Evolutionary conservation across 2,329 filamentous ascomycete species (phyloP), one percentile per base, ranked within the genome.

Genomic region (Calcarisporium arbuscula): DNA sequence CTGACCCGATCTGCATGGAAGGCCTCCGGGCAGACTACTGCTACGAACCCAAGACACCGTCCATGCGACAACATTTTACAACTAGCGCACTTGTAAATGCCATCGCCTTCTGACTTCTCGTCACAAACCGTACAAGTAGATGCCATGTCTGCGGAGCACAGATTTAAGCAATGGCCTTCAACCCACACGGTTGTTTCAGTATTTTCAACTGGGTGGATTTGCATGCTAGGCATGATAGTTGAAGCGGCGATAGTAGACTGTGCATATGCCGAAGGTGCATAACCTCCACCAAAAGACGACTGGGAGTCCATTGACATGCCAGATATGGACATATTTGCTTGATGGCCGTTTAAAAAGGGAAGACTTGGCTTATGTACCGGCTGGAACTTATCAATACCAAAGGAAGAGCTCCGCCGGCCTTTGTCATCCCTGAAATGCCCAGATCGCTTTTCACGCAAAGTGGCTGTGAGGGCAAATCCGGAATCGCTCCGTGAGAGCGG

Each of bases 371-470:
- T 72, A 46, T 85, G 75, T 15, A 82, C 61, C 1, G 80, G 77
- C 23, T 71, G 72, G 46, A 80, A 73, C 55, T 79, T 80, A 47
- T 86, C 85, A 53, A 89, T 70, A 19, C 82, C 85, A 59, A 95
- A 94, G 2, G 89, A 94, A n/a, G 89, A 94, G 64, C 89, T 95
- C 45, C 90, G 78, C 40, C 89, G 77, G n/a, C 83, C 83, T 45
- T 72, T 65, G 43, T 82, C 77, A 50, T 92, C 85, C n/a, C 58
- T 57, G 47, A 96, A 95, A 56, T 95, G 87, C 2, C 85, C 89
- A 4, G 92, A 96, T 33, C 90, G 78, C 66, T 96, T 98, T 62
- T 96, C 92, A 20, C 88, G 80, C 38, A 98, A 67, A 5, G 86
- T 94, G 14, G 85, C 79, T 43, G 89, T 82, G 36, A 95, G 67